phyloP scores from a whole-genome alignment of 2,329 filamentous ascomycete genomes.

The Seiridium cupressi region DNA sequence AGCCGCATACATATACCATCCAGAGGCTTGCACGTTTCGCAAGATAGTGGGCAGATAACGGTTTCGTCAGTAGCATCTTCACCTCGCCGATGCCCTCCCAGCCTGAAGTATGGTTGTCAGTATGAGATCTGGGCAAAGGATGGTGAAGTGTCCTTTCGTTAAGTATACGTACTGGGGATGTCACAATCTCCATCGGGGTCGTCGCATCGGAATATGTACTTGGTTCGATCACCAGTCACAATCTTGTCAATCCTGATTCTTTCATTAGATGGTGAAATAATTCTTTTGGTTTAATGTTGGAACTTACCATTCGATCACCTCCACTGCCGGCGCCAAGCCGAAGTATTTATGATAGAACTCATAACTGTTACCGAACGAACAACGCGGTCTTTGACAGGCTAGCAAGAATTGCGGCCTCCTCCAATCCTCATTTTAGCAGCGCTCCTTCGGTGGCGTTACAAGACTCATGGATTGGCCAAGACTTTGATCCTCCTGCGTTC shows the following conservation, averaged over 20 bases:
- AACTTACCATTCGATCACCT: slow-evolving; percentile 56
- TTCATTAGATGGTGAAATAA: neutral
- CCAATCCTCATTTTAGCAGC: slow-evolving; percentile 55
- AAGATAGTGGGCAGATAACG: slow-evolving; percentile 67
- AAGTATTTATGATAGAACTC: slow-evolving; percentile 66
- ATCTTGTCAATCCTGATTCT: slow-evolving; percentile 45
- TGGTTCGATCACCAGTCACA: slow-evolving; percentile 53
- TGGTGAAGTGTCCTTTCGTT: neutral
- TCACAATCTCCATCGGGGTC: slow-evolving; percentile 65
- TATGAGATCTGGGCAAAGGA: slow-evolving; percentile 41
- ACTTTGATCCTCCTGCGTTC: slow-evolving; percentile 15
- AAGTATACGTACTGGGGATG: slow-evolving; percentile 35
- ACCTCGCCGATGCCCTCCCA: slow-evolving; percentile 67
- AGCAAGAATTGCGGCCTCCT: slow-evolving; percentile 57
- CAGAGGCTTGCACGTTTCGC: slow-evolving; percentile 54
- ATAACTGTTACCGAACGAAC: slow-evolving; percentile 56
- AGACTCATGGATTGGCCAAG: slow-evolving; percentile 57
- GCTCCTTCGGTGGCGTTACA: slow-evolving; percentile 62
- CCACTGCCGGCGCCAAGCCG: slow-evolving; percentile 54
- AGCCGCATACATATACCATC: slow-evolving; percentile 52
- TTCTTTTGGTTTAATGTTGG: too few species aligned
- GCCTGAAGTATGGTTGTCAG: too few species aligned
- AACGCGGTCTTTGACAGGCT: slow-evolving; percentile 60
- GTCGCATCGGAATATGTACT: slow-evolving; percentile 65
- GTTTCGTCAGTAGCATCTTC: slow-evolving; percentile 64